phyloP scores from a whole-genome alignment of 768 basidiomycete genomes.

The Mycena alexandri region DNA sequence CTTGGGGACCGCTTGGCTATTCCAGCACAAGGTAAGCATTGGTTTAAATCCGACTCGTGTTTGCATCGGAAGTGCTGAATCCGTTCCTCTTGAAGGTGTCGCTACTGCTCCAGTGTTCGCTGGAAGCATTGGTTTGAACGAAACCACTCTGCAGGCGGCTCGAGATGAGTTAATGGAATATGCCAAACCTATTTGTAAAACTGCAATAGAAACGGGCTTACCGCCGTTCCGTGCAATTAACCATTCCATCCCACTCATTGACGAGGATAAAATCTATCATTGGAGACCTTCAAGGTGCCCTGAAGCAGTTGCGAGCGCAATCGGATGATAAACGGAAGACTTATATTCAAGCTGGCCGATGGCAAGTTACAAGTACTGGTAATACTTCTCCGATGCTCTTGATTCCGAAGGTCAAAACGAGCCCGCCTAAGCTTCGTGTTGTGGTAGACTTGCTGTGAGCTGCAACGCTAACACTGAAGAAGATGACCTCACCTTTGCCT shows the following conservation, averaged over 20 bases:
- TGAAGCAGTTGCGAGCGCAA: slow-evolving; percentile 24
- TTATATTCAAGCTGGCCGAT: slow-evolving; percentile 10
- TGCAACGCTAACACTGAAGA: slow-evolving; percentile 13
- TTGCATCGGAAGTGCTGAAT: slow-evolving; percentile 29
- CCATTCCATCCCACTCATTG: slow-evolving; percentile 44
- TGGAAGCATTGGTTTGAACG: not conserved
- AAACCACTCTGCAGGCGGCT: not conserved
- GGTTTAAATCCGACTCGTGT: slow-evolving; percentile 39
- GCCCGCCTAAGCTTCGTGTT: not conserved
- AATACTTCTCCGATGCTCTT: slow-evolving; percentile 16
- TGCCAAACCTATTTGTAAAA: slow-evolving; percentile 38
- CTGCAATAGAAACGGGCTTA: slow-evolving; percentile 39
- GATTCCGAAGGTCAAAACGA: slow-evolving; percentile 3
- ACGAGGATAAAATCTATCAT: slow-evolving; percentile 39
- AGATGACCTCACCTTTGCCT: slow-evolving; percentile 11
- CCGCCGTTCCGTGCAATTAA: slow-evolving; percentile 45
- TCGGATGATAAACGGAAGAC: slow-evolving; percentile 27
- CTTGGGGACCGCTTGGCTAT: slow-evolving; percentile 44
- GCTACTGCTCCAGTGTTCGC: slow-evolving; percentile 15
- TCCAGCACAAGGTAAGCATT: slow-evolving; percentile 39
- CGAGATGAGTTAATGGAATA: slow-evolving; percentile 23
- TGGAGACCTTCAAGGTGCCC: slow-evolving; percentile 44
- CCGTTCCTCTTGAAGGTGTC: slow-evolving; percentile 32
- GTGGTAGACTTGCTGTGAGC: slow-evolving; percentile 15
- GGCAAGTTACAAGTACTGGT: not conserved